phyloP scores from a whole-genome alignment of 352 stramenopile species.

The Phytophthora macrochlamydospora region DNA sequence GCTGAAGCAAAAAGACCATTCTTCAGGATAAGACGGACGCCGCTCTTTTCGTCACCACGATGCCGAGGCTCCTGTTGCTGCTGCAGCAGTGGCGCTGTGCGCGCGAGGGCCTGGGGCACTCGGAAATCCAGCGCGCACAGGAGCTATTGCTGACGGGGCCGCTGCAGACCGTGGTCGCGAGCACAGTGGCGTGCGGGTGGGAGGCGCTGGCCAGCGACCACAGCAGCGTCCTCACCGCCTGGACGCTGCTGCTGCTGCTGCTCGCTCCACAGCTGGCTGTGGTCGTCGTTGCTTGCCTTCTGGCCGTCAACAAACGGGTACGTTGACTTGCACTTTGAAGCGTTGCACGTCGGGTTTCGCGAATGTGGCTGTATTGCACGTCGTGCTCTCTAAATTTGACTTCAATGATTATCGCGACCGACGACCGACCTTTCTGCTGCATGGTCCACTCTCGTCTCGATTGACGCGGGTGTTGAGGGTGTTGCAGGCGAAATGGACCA shows the following conservation, averaged over 20 bases:
- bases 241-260: neutral
- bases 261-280: neutral
- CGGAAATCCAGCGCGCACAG: conserved; percentile 5
- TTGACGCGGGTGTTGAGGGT: neutral
- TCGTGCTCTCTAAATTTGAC: neutral
- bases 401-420: neutral
- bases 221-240: neutral
- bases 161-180: conserved; percentile 10
- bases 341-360: neutral
- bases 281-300: neutral
- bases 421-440: neutral
- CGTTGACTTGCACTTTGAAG: neutral
- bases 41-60: no score
- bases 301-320: neutral
- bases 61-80: neutral
- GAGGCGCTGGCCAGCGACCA: conserved; percentile 17
- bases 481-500: neutral
- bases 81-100: conserved; percentile 1
- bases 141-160: conserved; percentile 4
- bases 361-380: neutral
- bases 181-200: conserved; percentile 18
- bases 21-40: neutral
- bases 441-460: neutral
- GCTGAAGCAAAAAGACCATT: neutral
- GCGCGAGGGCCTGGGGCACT: neutral